phyloP scores from a whole-genome alignment of 352 stramenopile genomes.

The Hyaloperonospora brassicae region DNA sequence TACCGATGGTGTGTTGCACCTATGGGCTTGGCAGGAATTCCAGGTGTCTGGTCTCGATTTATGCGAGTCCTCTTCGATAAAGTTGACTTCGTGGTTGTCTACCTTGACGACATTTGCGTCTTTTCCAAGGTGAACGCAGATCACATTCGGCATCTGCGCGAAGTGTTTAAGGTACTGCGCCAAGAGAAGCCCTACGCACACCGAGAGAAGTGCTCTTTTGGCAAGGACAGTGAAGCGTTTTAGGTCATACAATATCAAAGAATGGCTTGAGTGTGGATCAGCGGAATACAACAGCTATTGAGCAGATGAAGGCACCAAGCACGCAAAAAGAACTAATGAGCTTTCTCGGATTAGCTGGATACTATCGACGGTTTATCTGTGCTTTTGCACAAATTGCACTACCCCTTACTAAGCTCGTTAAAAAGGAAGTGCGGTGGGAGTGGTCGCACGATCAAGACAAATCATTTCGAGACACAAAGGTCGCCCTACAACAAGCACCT shows the following conservation, averaged over 20 bases:
- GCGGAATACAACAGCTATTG: conserved; percentile 21
- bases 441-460: background rate
- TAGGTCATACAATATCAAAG: background rate
- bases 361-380: conserved; percentile 28
- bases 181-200: background rate
- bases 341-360: conserved; percentile 7
- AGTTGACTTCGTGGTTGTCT: too few species aligned
- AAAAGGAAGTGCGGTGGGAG: conserved; percentile 10
- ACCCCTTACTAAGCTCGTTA: conserved; percentile 11
- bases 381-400: conserved; percentile 16
- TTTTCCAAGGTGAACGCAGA: too few species aligned
- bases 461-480: conserved; percentile 17
- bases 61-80: too few species aligned
- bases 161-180: background rate
- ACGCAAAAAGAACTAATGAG: background rate
- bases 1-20: too few species aligned
- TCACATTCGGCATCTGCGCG: background rate
- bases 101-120: too few species aligned
- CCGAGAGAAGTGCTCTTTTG: background rate
- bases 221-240: background rate
- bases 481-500: conserved; percentile 2
- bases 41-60: too few species aligned
- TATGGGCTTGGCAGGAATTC: too few species aligned
- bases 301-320: conserved; percentile 14
- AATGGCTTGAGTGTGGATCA: conserved; percentile 18